Base-by-base conservation (phyloP, 805 yeast species). In the Candida boidinii region DNA sequence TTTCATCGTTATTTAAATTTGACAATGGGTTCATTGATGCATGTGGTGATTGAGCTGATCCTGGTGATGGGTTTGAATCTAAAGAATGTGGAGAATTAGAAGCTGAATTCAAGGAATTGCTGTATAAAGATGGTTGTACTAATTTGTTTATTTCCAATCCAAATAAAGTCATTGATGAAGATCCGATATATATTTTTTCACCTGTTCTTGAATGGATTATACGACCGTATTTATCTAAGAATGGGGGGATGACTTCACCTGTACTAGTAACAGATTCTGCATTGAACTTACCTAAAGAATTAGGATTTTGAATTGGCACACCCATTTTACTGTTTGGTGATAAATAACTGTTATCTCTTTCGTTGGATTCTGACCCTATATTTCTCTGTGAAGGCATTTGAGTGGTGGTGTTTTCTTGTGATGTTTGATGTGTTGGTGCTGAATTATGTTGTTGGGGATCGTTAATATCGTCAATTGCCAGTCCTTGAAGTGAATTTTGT, bases 141-240 rank as follows among this genome's bases (percentile, higher is more conserved):
- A 56, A 37, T 37, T 76, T 74, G 48, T 79, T 85, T 34, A 82
- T 79, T 42, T 82, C 90, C 36, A 82, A 59, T 5, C 88, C 88
- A 52, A 82, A 82, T 13, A 81, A 54, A 0, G 92, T 81, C 88
- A 82, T 81, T 1, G 90, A 80, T 0, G 88, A 79, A 1, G 87
- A 77, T 0, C 94, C 94, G 23, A 80, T 83, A 47, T 80, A 82
- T 24, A 80, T 70, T 36, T 74, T 68, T 44, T 79, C 85, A 4
- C 90, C 90, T 1, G 86, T 78, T 40, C 85, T 64, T 0, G 87
- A 78, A 43, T 79, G 79, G 3, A 82, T 75, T 26, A 82, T 58
- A 33, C 85, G 66, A 2, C 90, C 86, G 44, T 77, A 73, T 42
- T 76, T 73, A 43, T 79, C 85, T 17, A 81, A 64, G 34, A 81